Conservation (phyloP, 1,284 basidiomycete genomes). For the Polyporus tsugae region DNA sequence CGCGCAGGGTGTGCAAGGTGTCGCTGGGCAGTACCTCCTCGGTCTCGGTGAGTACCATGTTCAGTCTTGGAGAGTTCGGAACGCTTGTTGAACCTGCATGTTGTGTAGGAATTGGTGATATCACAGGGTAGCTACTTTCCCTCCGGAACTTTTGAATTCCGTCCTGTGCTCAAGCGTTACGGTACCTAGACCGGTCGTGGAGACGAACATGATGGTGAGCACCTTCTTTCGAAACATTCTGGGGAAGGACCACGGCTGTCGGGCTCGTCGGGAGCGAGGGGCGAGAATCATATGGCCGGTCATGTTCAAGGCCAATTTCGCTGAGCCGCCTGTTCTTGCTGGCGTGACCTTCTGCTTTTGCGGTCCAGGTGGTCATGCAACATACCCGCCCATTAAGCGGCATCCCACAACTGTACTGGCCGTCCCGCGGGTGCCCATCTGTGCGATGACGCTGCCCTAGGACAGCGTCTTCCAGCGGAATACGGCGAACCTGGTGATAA, state of each 20-base stretch:
- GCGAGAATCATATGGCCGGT: background rate
- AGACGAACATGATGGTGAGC: constrained; percentile 80
- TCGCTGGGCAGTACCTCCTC: constrained; percentile 56
- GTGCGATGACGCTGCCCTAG: no score
- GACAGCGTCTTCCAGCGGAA: background rate
- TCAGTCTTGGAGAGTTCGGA: background rate
- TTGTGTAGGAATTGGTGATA: constrained; percentile 71
- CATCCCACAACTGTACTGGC: background rate
- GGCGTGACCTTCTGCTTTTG: background rate
- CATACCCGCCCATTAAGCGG: background rate
- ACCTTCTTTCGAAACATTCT: constrained; percentile 2
- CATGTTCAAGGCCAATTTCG: background rate
- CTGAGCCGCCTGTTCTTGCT: background rate
- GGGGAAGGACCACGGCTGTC: background rate
- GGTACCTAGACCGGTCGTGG: constrained; percentile 67
- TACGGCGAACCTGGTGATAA: background rate
- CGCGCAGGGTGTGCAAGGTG: constrained; percentile 25
- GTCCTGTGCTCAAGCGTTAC: constrained; percentile 5
- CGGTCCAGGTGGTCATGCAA: background rate
- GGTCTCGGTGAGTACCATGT: constrained; percentile 57
- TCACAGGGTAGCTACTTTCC: constrained; percentile 67
- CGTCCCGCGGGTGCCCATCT: background rate
- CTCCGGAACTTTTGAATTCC: background rate
- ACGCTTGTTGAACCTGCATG: background rate
- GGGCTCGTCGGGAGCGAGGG: background rate